Percentiles rank a stretch among this genome's conserved stretches.
Conservation (phyloP, 1,284 basidiomycete genomes). For the Irpex lacteus region DNA sequence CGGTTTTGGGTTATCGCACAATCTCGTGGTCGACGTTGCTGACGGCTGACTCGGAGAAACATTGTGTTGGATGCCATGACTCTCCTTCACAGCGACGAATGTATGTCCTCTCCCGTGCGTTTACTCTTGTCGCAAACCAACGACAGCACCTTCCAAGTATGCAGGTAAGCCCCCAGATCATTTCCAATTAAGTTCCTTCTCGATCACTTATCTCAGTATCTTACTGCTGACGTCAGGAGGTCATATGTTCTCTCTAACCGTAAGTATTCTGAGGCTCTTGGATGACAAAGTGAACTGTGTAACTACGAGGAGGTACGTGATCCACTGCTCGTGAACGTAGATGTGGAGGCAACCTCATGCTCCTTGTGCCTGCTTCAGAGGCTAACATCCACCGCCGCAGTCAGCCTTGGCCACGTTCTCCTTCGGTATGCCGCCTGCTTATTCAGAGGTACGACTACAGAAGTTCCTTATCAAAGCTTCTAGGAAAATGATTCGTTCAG, state of each 20-base stretch:
- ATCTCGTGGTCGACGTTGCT: too few relatives aligned
- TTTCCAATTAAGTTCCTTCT: not conserved
- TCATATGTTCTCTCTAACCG: too few relatives aligned
- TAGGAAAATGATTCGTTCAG: not conserved
- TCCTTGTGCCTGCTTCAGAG: not conserved
- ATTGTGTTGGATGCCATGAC: not conserved
- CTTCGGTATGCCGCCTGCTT: not conserved
- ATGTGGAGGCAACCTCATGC: too few relatives aligned
- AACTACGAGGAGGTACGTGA: too few relatives aligned
- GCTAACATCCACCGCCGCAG: not conserved
- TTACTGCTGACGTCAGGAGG: not conserved
- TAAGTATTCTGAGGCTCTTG: too few relatives aligned
- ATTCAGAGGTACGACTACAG: not conserved
- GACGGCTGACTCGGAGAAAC: too few relatives aligned
- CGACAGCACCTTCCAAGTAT: not conserved
- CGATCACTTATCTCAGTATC: not conserved
- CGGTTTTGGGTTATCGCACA: too few relatives aligned
- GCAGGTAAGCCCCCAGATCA: not conserved
- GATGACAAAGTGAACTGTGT: too few relatives aligned
- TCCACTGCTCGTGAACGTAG: too few relatives aligned
- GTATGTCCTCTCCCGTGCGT: not conserved
- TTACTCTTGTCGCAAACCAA: not conserved
- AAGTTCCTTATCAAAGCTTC: not conserved
- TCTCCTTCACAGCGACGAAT: not conserved
- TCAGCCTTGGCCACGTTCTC: not conserved